These are phyloP conservation scores for Chlamydomonas schloesseri DNA, from an alignment of 139 green algal genomes.

Conservation along the genomic window DNA sequence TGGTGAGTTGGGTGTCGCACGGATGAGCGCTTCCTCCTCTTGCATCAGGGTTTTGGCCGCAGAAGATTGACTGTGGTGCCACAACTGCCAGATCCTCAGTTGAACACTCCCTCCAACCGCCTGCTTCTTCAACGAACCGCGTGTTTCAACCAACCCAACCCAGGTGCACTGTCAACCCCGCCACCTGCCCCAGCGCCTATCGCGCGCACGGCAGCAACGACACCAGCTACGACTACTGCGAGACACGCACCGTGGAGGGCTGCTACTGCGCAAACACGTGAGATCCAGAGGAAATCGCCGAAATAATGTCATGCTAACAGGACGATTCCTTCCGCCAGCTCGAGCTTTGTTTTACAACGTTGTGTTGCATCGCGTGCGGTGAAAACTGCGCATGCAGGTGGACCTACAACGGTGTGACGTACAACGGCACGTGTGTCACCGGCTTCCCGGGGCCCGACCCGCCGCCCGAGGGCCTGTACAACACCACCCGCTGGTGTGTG, in stretches of 20 bases:
- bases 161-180: slow-evolving; percentile 37
- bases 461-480: not conserved
- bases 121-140: no score
- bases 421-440: slow-evolving; percentile 41
- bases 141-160: no score
- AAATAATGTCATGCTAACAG: no score
- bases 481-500: slow-evolving; percentile 33
- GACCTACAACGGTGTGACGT: slow-evolving; percentile 38
- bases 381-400: slow-evolving; percentile 37
- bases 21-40: no score
- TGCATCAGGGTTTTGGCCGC: no score
- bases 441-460: slow-evolving; percentile 22
- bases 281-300: no score
- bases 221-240: not conserved
- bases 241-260: slow-evolving; percentile 30
- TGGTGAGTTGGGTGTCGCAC: slow-evolving; percentile 37
- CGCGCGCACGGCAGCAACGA: slow-evolving; percentile 47
- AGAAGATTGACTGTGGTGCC: no score
- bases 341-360: no score
- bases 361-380: no score
- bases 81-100: no score
- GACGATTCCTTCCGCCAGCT: no score
- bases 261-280: slow-evolving; percentile 54
- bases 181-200: slow-evolving; percentile 38
- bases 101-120: no score